A percentile compares a stretch with the other conserved stretches of the same genome.
phyloP scores from a whole-genome alignment of 148 eudicot species.

The Hydrangea macrophylla region DNA sequence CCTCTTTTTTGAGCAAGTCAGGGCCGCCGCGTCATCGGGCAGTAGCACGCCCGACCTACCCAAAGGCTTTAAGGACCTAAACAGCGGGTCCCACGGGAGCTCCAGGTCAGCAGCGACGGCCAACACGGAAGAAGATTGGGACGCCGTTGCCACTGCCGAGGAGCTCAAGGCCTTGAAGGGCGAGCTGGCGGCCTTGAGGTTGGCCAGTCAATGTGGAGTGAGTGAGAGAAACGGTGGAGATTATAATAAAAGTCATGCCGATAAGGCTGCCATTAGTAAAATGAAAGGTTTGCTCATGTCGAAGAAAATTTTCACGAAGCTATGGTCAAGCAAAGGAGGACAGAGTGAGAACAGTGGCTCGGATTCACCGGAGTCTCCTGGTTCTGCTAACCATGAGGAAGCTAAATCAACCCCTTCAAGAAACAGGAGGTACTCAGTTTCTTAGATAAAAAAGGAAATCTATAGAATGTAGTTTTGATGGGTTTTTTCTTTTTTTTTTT shows the following conservation, averaged over 20 bases:
- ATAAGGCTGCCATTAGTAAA: slow-evolving; percentile 50
- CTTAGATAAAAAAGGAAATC: slow-evolving; percentile 27
- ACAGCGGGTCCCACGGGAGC: slow-evolving; percentile 57
- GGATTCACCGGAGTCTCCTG: slow-evolving; percentile 70
- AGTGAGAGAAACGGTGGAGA: slow-evolving; percentile 29
- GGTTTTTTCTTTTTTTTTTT: slow-evolving; percentile 1
- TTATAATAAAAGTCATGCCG: slow-evolving; percentile 17
- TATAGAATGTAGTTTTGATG: slow-evolving; percentile 8
- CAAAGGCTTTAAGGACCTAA: slow-evolving; percentile 55
- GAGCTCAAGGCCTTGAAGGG: slow-evolving; percentile 72
- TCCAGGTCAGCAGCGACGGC: slow-evolving; percentile 51
- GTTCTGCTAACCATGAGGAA: slow-evolving; percentile 56
- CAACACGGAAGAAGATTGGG: slow-evolving; percentile 84
- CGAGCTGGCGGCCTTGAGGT: slow-evolving; percentile 70
- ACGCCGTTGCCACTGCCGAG: slow-evolving; percentile 74
- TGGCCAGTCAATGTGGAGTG: slow-evolving; percentile 34
- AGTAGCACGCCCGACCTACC: slow-evolving; percentile 91
- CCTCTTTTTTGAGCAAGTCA: slow-evolving; percentile 87
- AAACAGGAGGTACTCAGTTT: slow-evolving; percentile 61
- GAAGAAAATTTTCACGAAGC: slow-evolving; percentile 63
- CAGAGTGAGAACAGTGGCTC: slow-evolving; percentile 74
- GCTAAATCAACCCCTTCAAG: slow-evolving; percentile 49
- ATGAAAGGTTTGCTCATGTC: slow-evolving; percentile 65
- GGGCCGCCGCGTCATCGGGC: slow-evolving; percentile 80
- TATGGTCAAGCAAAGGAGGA: slow-evolving; percentile 64